phyloP scores from a whole-genome alignment of 345 rosid genomes.

The Aurinia saxatilis region DNA sequence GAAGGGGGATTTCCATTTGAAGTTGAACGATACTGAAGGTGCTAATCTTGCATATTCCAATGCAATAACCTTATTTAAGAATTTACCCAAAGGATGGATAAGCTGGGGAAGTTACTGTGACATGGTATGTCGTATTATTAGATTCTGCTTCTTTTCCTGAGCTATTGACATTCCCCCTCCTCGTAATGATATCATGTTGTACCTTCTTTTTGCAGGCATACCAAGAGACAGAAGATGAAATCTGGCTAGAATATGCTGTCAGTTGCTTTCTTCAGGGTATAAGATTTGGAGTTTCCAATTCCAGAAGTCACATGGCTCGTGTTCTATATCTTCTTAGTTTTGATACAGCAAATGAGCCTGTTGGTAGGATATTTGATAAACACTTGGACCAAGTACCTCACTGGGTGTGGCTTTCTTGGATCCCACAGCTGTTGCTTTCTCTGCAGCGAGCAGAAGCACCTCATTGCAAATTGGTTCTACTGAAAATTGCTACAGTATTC shows the following conservation, averaged over 20 bases:
- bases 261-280: slow-evolving; percentile 92
- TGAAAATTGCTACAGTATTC: slow-evolving; percentile 80
- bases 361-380: slow-evolving; percentile 90
- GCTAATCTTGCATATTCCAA: slow-evolving; percentile 82
- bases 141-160: background rate
- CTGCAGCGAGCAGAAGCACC: slow-evolving; percentile 95
- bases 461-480: slow-evolving; percentile 87
- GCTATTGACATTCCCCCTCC: background rate
- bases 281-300: slow-evolving; percentile 85
- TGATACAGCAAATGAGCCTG: slow-evolving; percentile 77
- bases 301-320: slow-evolving; percentile 93
- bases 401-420: slow-evolving; percentile 99
- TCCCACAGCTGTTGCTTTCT: slow-evolving; percentile 91
- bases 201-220: slow-evolving; percentile 52
- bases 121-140: slow-evolving; percentile 47
- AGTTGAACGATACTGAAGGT: slow-evolving; percentile 67
- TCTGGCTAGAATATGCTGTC: slow-evolving; percentile 94
- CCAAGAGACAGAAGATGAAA: slow-evolving; percentile 69
- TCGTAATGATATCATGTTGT: slow-evolving; percentile 2
- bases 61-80: slow-evolving; percentile 81
- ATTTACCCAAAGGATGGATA: slow-evolving; percentile 97
- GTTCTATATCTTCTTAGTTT: slow-evolving; percentile 92
- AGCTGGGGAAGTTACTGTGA: slow-evolving; percentile 98
- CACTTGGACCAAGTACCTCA: slow-evolving; percentile 89
- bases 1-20: slow-evolving; percentile 75